These are phyloP conservation scores for Morella rubra DNA, from an alignment of 306 rosid genomes.

Conservation along the genomic window DNA sequence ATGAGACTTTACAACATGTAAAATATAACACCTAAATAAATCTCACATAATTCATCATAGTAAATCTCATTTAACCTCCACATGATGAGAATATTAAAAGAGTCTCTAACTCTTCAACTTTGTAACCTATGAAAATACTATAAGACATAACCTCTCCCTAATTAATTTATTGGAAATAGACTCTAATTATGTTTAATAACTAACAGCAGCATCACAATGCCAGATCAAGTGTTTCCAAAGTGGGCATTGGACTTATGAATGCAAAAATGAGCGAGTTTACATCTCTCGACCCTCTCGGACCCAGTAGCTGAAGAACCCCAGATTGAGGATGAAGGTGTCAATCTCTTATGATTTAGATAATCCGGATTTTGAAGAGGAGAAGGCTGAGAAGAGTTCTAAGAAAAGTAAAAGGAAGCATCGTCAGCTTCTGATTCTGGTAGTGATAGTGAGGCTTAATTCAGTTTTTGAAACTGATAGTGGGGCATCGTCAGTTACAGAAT, in stretches of 20 bases:
- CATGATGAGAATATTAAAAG: no score
- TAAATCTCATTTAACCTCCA: no score
- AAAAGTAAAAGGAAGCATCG: conserved; percentile 76
- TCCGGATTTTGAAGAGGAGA: conserved; percentile 44
- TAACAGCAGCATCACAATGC: conserved; percentile 67
- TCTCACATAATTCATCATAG: no score
- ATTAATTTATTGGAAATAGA: no score
- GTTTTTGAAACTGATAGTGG: conserved; percentile 90
- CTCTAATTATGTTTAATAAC: no score
- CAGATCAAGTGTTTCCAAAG: conserved; percentile 85
- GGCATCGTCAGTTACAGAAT: conserved; percentile 70
- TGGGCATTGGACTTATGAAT: conserved; percentile 96
- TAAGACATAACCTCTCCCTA: no score
- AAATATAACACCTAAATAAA: no score
- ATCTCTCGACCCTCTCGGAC: conserved; percentile 92
- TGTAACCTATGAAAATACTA: no score
- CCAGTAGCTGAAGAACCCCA: conserved; percentile 87
- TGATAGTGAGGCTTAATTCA: conserved; percentile 85
- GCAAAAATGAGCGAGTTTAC: conserved; percentile 92
- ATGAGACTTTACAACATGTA: no score
- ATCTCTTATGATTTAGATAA: conserved; percentile 53
- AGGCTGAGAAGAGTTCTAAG: conserved; percentile 42
- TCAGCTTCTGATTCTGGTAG: conserved; percentile 56
- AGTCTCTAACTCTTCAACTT: no score
- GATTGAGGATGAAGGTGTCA: conserved; percentile 63